Percentiles rank a stretch among this genome's conserved stretches.
phyloP scores from a whole-genome alignment of 148 eudicot species.

The Cornus kousa region DNA sequence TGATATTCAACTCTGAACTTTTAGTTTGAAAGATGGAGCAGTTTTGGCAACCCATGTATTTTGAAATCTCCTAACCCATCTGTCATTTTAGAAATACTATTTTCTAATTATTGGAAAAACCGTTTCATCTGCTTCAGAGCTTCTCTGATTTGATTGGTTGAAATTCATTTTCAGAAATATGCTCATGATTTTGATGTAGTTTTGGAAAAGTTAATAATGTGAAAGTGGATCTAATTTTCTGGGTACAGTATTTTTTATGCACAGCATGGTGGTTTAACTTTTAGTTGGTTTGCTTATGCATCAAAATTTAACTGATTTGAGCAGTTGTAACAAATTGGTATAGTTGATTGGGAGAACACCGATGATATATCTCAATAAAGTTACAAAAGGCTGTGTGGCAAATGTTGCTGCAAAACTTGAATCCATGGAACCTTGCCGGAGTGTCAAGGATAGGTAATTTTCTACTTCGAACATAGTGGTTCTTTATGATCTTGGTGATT shows the following conservation, averaged over 20 bases:
- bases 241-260: background rate
- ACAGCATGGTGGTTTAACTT: background rate
- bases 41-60: background rate
- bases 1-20: background rate
- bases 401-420: slow-evolving; percentile 76
- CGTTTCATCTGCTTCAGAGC: background rate
- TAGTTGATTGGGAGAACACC: slow-evolving; percentile 81
- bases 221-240: background rate
- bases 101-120: background rate
- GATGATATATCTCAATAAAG: slow-evolving; percentile 75
- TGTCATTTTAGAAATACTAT: background rate
- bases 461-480: background rate
- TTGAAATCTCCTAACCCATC: background rate
- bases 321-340: slow-evolving; percentile 20
- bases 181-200: background rate
- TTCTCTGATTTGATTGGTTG: background rate
- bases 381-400: slow-evolving; percentile 63
- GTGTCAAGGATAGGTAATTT: slow-evolving; percentile 68
- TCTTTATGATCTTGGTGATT: background rate
- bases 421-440: slow-evolving; percentile 75
- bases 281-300: slow-evolving; percentile 2
- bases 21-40: background rate
- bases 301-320: slow-evolving; percentile 16
- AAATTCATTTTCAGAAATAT: background rate
- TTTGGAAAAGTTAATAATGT: background rate